phyloP scores from a whole-genome alignment of 768 basidiomycete species.

The Kondoa malvinella region DNA sequence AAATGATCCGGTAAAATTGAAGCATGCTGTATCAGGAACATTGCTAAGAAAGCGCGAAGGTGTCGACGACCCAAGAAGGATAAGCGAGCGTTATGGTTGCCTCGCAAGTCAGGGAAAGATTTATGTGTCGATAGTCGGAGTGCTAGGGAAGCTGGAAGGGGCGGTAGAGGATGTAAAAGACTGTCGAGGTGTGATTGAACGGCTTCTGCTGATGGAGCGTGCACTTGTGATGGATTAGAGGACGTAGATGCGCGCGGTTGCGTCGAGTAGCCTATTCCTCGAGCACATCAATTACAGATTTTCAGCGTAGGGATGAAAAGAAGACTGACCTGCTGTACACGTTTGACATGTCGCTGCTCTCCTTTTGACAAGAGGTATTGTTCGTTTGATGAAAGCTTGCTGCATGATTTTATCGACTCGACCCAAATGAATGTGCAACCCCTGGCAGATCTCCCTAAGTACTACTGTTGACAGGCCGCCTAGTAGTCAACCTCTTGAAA shows the following conservation, averaged over 20 bases:
- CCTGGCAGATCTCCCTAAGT: no score
- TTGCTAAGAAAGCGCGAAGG: not conserved
- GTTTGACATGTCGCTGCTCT: not conserved
- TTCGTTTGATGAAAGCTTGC: not conserved
- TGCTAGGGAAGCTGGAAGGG: not conserved
- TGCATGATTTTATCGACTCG: not conserved
- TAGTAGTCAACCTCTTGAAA: no score
- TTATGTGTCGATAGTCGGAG: slow-evolving; percentile 1
- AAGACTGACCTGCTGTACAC: not conserved
- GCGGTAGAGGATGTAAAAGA: not conserved
- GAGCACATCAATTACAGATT: not conserved
- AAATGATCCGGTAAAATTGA: not conserved
- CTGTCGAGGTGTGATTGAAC: not conserved
- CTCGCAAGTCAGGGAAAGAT: not conserved
- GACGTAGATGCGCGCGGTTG: not conserved
- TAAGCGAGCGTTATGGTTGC: slow-evolving; percentile 6
- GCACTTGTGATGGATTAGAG: not conserved
- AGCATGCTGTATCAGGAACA: not conserved
- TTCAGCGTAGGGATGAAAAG: not conserved
- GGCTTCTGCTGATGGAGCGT: not conserved
- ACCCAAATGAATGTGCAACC: no score
- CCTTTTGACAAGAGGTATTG: not conserved
- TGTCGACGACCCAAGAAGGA: not conserved
- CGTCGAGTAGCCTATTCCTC: not conserved
- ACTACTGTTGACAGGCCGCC: no score